Evolutionary conservation across 176 grass and related monocot genomes (phyloP), one percentile per base, ranked within the genome.

Genomic region (Zoysia pacifica): DNA sequence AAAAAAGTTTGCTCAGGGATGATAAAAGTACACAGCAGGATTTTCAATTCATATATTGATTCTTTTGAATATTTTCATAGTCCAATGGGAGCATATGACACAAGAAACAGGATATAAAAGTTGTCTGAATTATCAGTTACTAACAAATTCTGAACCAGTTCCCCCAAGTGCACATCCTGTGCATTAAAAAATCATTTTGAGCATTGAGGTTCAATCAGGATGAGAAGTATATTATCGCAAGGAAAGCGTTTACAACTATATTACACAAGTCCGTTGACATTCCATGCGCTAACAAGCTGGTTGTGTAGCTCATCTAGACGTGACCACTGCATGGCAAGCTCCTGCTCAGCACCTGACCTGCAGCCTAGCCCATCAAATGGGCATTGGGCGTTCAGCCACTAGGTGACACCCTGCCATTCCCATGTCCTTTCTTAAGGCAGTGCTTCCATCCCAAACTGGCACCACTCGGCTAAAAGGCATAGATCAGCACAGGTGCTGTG

Each of bases 21-120:
- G 59, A 72, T n/a, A 78, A 47, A 73, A 41, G 40, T 58, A 79
- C 42, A 80, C 13, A 51, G 40, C 70, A 75, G n/a, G 19, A 67
- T 51, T 74, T 49, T 49, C 44, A 68, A 19, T 79, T 60, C 18
- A 60, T 11, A 11, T 67, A 56, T 40, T 65, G 20, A 15, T 9
- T 73, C 51, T 65, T 73, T 40, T 65, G 20, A 15, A 5, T 73
- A 64, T 65, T 73, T 52, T 52, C 63, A 7, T 28, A 65, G 4
- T 73, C 48, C 18, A 36, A 74, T 65, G 39, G 48, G 14, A 54
- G 67, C 5, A 55, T 9, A 39, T 20, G 5, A 38, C 16, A 52
- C 5, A 67, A 7, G 11, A 79, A 67, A 53, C 37, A 54, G 1
- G 5, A 28, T 54, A 79, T 15, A 51, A n/a, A 78, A 78, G 46